Evolutionary conservation across 2,329 filamentous ascomycete genomes (phyloP), one percentile per base, ranked within the genome.

Genomic region (Penicillium oxalicum): DNA sequence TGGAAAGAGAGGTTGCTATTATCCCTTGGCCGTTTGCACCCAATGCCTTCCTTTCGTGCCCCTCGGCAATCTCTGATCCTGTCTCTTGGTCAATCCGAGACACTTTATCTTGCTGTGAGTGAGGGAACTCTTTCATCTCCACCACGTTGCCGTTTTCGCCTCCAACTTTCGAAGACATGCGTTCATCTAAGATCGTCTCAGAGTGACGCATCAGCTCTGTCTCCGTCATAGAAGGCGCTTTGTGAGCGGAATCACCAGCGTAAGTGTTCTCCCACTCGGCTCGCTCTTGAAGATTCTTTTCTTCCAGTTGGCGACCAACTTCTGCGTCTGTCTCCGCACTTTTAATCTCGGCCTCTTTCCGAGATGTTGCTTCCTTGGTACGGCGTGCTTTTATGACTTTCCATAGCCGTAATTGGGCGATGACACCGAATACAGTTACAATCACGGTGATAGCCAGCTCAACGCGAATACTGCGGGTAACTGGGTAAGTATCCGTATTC

Each of bases 391-490:
- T 81, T 51, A 95, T 81, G 6, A 95, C 75, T 53, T 83, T 88
- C 90, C 90, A 96, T 11, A 96, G 73, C 60, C 85, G 88, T 58
- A 93, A 74, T 66, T 97, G 91, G 0, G 88, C 94, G 38, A 95
- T 77, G 25, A 95, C 74, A 2, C 91, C 90, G 13, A 87, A 74
- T 8, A 89, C 66, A 50, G 80, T 84, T 18, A 95, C 74, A 27
- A 96, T 78, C 45, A 95, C 71, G 25, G 87, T 86, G 1, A 81
- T 80, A 0, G 88, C 90, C 28, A 89, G 80, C 65, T 97, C 91
- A 11, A 93, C 91, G 35, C 83, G 82, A 48, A 96, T 93, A 2
- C 88, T 88, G 58, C 84, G 86, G 0, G 89, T 96, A 9, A 95
- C 73, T 0, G 91, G 91, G 64, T 95, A 97, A 0, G 87, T 89